Conservation (phyloP, 306 rosid genomes). For the Fagus crenata region DNA sequence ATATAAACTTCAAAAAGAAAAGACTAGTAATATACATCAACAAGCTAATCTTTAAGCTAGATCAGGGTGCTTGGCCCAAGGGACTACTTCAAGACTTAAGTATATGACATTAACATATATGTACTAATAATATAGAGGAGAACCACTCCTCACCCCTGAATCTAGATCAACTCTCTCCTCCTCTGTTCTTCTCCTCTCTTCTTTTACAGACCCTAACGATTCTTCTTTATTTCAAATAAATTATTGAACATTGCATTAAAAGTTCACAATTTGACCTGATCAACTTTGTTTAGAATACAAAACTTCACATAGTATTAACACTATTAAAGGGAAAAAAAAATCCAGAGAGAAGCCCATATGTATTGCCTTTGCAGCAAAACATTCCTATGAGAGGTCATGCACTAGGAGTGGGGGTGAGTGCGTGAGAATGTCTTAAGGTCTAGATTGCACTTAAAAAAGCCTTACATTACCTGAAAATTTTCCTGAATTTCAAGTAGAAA, state of each 20-base stretch:
- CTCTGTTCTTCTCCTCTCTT: not conserved
- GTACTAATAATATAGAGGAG: too few species aligned
- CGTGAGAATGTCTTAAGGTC: not conserved
- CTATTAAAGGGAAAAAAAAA: not conserved
- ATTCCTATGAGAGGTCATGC: not conserved
- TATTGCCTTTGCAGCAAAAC: not conserved
- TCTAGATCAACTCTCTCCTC: not conserved
- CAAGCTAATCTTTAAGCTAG: not conserved
- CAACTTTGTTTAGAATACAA: not conserved
- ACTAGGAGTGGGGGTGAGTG: not conserved
- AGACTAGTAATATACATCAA: not conserved
- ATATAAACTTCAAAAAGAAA: not conserved
- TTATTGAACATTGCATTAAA: not conserved
- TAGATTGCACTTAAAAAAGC: not conserved
- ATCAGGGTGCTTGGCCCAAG: constrained; percentile 2
- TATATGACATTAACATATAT: not conserved
- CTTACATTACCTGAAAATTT: not conserved
- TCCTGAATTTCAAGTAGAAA: not conserved
- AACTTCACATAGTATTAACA: not conserved
- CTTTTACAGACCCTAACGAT: not conserved
- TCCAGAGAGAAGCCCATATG: not conserved
- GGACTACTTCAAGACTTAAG: not conserved
- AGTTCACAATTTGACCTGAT: not conserved
- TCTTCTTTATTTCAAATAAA: not conserved
- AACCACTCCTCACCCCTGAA: not conserved